phyloP scores from a whole-genome alignment of 2,329 filamentous ascomycete species.

The Coniochaeta sp. region DNA sequence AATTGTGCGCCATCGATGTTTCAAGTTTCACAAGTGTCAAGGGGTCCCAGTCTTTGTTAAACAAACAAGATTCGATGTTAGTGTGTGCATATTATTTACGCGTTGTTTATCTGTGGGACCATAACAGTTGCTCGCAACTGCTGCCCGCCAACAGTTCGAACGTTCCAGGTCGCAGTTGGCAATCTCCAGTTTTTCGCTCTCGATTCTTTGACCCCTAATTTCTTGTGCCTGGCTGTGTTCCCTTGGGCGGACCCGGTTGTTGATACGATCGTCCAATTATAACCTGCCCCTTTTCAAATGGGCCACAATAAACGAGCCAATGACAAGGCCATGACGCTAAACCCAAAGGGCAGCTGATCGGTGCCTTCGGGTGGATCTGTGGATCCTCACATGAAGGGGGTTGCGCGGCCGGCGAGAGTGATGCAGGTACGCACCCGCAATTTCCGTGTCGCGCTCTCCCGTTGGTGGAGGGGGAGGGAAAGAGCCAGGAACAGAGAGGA shows the following conservation, averaged over 20 bases:
- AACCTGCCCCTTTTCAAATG: neutral
- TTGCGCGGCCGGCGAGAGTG: neutral
- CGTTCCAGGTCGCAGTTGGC: too few relatives aligned
- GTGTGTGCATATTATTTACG: neutral
- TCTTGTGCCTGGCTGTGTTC: neutral
- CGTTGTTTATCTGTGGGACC: neutral
- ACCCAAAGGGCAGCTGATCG: neutral
- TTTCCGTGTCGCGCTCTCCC: neutral
- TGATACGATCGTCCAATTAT: neutral
- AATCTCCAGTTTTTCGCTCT: neutral
- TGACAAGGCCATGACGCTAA: neutral
- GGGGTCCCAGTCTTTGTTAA: too few relatives aligned
- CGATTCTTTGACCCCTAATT: neutral
- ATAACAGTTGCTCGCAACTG: neutral
- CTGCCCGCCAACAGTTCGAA: too few relatives aligned
- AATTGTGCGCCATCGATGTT: neutral
- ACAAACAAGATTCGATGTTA: neutral
- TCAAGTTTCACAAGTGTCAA: neutral
- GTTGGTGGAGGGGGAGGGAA: neutral
- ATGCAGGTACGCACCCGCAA: conserved; percentile 2
- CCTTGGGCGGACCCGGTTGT: neutral
- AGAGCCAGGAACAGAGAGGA: neutral
- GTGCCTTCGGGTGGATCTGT: neutral
- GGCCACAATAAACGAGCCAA: neutral
- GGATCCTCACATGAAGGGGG: neutral